Evolutionary conservation across 768 basidiomycete genomes (phyloP), one percentile per base, ranked within the genome.

Genomic region (Suillus lakei): DNA sequence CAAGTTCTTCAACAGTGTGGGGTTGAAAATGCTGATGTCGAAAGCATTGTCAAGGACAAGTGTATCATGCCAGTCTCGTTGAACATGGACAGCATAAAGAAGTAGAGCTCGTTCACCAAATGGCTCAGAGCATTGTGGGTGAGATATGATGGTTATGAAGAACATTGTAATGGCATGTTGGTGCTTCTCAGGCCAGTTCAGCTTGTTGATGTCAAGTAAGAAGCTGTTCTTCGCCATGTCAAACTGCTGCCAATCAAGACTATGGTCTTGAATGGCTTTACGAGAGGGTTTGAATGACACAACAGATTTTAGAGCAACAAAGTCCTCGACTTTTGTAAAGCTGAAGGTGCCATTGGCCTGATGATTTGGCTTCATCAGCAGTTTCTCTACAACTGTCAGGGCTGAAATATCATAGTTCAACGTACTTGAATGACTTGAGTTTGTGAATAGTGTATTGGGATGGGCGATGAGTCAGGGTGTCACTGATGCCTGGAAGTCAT

Each of bases 171-270:
- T 3, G 6, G 59, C 7, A 0, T 18, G 4, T 3, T 54, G 43
- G 23, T 64, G 59, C 6, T 61, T 32, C 1, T 61, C 15, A 0
- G 59, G 58, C 64, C 64, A 64, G 2, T 34, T 46, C 2, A 32
- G 2, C n/a, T 64, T 64, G 10, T 48, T 28, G 8, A 61, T 30
- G 21, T 66, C 16, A 0, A 60, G 7, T 0, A 68, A 48, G 48
- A 56, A 68, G 4, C 21, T 43, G 8, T 65, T 68, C 16, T 69
- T 71, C 0, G 66, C 76, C 1, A 70, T 41, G 0, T 68, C 36
- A 12, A 76, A 68, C 2, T 76, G 69, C 0, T 23, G 12, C 63
- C 71, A 72, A 1, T 67, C 16, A 13, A 77, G 67, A 0, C 71
- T 51, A 2, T 68, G 63, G 65, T 76, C 72, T 0, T 23, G 46